phyloP scores from a whole-genome alignment of 768 basidiomycete genomes.

The Mycena vulgaris region DNA sequence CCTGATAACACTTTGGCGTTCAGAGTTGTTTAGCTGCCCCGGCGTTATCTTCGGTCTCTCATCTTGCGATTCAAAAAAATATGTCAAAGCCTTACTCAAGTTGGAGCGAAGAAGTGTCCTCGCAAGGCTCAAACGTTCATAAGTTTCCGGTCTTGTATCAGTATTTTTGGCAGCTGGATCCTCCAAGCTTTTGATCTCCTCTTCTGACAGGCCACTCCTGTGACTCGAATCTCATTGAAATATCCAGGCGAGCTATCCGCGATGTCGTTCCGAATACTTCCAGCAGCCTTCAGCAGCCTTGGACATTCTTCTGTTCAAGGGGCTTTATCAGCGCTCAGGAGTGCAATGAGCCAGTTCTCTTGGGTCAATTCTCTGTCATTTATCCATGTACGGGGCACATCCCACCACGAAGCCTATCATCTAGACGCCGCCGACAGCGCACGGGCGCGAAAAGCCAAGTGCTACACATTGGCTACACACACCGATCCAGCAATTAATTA shows the following conservation, averaged over 20 bases:
- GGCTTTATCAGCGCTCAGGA: neutral
- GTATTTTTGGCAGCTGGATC: neutral
- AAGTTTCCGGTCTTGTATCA: neutral
- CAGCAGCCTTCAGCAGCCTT: neutral
- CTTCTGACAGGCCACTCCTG: neutral
- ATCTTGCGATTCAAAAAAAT: too few species aligned
- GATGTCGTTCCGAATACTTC: neutral
- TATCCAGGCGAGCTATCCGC: neutral
- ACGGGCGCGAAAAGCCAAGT: neutral
- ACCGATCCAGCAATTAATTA: constrained; percentile 1
- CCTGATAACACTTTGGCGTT: too few species aligned
- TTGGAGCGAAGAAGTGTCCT: too few species aligned
- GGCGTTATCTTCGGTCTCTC: too few species aligned
- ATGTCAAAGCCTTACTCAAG: too few species aligned
- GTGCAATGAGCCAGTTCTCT: neutral
- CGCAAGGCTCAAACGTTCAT: too few species aligned
- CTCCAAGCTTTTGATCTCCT: too few species aligned
- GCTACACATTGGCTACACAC: neutral
- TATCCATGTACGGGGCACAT: constrained; percentile 9
- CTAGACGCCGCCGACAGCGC: neutral
- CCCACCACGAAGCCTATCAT: constrained; percentile 23
- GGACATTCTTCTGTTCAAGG: neutral
- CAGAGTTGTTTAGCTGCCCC: too few species aligned
- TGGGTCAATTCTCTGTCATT: constrained; percentile 19
- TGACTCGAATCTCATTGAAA: neutral